Percentiles rank a stretch among this genome's conserved stretches.
These are phyloP conservation scores for Cordyceps sp. DNA, from an alignment of 2,329 filamentous ascomycete species.

Conservation along the genomic window DNA sequence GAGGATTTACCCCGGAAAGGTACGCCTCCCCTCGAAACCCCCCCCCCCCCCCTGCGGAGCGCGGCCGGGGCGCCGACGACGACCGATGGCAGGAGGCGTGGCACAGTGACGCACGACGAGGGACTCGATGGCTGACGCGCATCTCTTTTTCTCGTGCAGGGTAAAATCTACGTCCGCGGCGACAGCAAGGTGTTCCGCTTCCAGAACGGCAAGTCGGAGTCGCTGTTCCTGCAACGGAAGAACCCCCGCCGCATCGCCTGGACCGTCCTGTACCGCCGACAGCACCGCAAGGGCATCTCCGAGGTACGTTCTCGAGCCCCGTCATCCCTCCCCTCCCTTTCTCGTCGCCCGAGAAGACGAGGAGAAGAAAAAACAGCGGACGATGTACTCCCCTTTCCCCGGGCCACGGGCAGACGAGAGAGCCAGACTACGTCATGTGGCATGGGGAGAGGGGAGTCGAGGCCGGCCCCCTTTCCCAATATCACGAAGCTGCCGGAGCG, in stretches of 20 bases:
- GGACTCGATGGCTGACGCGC: neutral
- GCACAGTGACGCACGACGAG: neutral
- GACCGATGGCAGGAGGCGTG: neutral
- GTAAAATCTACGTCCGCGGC: constrained; percentile 98
- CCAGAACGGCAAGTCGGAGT: constrained; percentile 99
- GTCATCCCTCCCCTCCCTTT: neutral
- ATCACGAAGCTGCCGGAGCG: too few species aligned
- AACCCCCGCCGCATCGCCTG: constrained; percentile 99
- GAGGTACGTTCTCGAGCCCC: constrained; percentile 62
- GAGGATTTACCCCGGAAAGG: constrained; percentile 54
- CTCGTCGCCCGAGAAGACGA: too few species aligned
- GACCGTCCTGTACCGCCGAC: constrained; percentile 95
- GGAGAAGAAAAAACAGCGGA: too few species aligned
- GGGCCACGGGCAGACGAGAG: too few species aligned
- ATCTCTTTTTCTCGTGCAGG: constrained; percentile 39
- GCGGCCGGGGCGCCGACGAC: too few species aligned
- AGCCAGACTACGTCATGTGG: too few species aligned
- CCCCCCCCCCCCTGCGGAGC: too few species aligned
- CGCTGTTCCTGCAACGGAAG: constrained; percentile 99
- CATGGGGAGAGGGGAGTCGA: neutral
- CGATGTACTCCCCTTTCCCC: too few species aligned
- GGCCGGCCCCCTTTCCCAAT: neutral
- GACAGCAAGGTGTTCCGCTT: constrained; percentile 99
- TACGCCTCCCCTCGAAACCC: constrained; percentile 24
- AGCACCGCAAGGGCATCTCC: constrained; percentile 99